Base-by-base conservation (phyloP, 768 basidiomycete genomes). In the Podaxis sp. region DNA sequence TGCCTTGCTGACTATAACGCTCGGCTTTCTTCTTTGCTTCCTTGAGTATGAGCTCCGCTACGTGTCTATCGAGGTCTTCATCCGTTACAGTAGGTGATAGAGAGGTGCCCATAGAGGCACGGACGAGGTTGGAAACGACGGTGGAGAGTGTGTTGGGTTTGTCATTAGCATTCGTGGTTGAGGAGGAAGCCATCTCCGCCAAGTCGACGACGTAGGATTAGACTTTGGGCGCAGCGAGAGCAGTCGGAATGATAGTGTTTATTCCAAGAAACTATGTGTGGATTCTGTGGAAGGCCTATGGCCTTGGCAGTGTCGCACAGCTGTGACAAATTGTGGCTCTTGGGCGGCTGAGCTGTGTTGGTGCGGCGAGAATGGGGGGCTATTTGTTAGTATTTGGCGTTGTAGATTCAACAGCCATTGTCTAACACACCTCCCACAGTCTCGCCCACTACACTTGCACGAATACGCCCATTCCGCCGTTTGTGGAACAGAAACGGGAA, bases 1-100 rank as follows among this genome's bases (percentile, higher is more conserved):
- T 82, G 2, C 95, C 95, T 28, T 89, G 80, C 69, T 89, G 84
- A 57, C 80, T 76, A 72, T 95, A 98, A 62, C 77, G 82, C 69
- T 90, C 87, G 38, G 94, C 94, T 75, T 95, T 93, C 80, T 89
- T 88, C 78, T 93, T 94, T 1, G 97, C 96, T 74, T 99, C 97
- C 67, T 85, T 88, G 44, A 98, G 84, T 57, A 99, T 89, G 61
- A 99, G 84, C 57, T 95, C 91, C 2, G 94, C 94, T 30, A 99
- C 93, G 70, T 93, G 92, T 51, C 86, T 84, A 76, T 99, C 96
- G 52, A 99, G 85, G 69, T 97, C 93, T 19, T 89, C 89, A 70
- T 96, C 92, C 12, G 84, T 81, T 33, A 92, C 85, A 1, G 78
- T 77, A 59, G 74, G 72, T 5, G 86, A 68, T 1, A 90, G 76